Conservation (phyloP, 371 early-diverging fungal genomes). For the Synchytrium microbalum region DNA sequence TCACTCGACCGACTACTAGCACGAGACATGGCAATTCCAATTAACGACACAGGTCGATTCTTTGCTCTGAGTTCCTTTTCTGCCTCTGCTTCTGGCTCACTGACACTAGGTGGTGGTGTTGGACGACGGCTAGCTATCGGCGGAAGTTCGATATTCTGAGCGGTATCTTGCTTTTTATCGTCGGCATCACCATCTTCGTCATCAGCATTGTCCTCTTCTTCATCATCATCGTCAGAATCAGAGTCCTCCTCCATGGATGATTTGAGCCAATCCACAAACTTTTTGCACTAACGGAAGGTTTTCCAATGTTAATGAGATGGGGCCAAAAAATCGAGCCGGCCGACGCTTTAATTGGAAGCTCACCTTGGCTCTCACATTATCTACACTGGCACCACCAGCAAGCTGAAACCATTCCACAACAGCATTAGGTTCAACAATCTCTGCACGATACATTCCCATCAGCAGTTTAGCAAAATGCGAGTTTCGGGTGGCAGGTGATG, state of each 20-base stretch:
- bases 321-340: background rate
- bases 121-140: no score
- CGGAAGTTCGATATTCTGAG: no score
- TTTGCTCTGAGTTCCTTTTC: background rate
- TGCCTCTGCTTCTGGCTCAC: background rate
- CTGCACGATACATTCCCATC: conserved; percentile 9
- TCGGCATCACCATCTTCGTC: background rate
- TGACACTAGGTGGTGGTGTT: background rate
- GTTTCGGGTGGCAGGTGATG: background rate
- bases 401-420: conserved; percentile 6
- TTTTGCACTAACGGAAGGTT: background rate
- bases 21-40: background rate
- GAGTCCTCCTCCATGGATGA: conserved; percentile 2
- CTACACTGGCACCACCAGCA: background rate
- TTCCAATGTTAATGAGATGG: background rate
- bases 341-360: background rate
- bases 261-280: conserved; percentile 9
- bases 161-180: background rate
- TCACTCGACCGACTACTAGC: background rate
- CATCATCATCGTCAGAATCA: conserved; percentile 7
- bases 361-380: background rate
- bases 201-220: conserved; percentile 6
- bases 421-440: conserved; percentile 6
- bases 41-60: background rate
- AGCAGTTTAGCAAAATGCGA: background rate